These are phyloP conservation scores for Discostella stelligeroides DNA, from an alignment of 108 stramenopile genomes.

Conservation along the genomic window DNA sequence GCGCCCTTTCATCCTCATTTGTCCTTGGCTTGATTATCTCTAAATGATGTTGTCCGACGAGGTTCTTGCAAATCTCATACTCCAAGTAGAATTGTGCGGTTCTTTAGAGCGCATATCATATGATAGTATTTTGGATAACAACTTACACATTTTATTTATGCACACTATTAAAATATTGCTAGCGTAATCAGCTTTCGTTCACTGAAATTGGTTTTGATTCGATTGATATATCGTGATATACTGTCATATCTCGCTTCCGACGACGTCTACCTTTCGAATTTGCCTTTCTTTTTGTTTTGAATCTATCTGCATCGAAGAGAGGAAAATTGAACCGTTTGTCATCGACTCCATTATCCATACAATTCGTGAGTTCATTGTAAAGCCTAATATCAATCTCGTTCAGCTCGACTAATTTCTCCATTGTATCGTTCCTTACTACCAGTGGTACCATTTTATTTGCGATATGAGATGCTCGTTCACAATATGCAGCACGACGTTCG, in stretches of 20 bases:
- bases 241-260: not conserved
- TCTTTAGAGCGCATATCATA: too few species aligned
- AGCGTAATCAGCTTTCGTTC: too few species aligned
- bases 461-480: slow-evolving; percentile 24
- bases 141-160: too few species aligned
- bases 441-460: slow-evolving; percentile 37
- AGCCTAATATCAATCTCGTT: slow-evolving; percentile 34
- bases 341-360: slow-evolving; percentile 6
- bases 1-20: too few species aligned
- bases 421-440: slow-evolving; percentile 29
- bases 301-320: not conserved
- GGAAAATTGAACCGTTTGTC: slow-evolving; percentile 5
- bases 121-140: too few species aligned
- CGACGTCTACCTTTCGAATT: too few species aligned
- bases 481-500: slow-evolving; percentile 17
- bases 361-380: slow-evolving; percentile 39
- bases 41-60: too few species aligned
- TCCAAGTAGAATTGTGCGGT: too few species aligned
- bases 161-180: too few species aligned
- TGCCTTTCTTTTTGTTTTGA: not conserved
- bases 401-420: slow-evolving; percentile 18
- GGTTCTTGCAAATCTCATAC: too few species aligned
- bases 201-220: too few species aligned
- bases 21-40: too few species aligned
- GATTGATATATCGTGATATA: not conserved